Conservation (phyloP, 306 rosid species). For the Lagenaria siceraria region DNA sequence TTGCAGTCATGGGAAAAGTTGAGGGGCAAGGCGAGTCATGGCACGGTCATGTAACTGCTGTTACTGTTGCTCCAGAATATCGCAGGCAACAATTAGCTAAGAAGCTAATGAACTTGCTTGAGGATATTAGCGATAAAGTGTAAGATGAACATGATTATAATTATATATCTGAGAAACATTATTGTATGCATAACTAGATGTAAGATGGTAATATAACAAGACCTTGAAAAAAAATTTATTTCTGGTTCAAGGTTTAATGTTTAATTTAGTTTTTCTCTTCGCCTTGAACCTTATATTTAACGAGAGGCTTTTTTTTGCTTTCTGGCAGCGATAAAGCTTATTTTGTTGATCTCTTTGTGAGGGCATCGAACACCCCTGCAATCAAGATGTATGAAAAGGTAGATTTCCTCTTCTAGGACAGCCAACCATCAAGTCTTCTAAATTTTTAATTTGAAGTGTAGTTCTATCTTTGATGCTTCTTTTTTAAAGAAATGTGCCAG, state of each 20-base stretch:
- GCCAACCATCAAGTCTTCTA: background rate
- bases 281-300: background rate
- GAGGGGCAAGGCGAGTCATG: slow-evolving; percentile 99
- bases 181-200: background rate
- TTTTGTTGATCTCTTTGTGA: slow-evolving; percentile 92
- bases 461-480: background rate
- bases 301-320: background rate
- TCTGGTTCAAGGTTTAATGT: background rate
- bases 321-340: slow-evolving; percentile 76
- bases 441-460: background rate
- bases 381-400: slow-evolving; percentile 99
- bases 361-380: slow-evolving; percentile 96
- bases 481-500: background rate
- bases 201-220: background rate
- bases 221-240: background rate
- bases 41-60: slow-evolving; percentile 99
- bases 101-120: slow-evolving; percentile 89
- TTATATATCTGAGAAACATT: background rate
- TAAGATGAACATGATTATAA: slow-evolving; percentile 17
- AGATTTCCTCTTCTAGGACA: slow-evolving; percentile 8
- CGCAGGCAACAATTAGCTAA: slow-evolving; percentile 95
- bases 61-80: slow-evolving; percentile 82
- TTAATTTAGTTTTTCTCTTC: background rate
- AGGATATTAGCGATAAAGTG: slow-evolving; percentile 86
- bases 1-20: slow-evolving; percentile 96